A percentile compares a stretch with the other conserved stretches of the same genome.
Evolutionary conservation across 2,329 filamentous ascomycete species (phyloP).

Genomic region (Hypoxylon sp.): DNA sequence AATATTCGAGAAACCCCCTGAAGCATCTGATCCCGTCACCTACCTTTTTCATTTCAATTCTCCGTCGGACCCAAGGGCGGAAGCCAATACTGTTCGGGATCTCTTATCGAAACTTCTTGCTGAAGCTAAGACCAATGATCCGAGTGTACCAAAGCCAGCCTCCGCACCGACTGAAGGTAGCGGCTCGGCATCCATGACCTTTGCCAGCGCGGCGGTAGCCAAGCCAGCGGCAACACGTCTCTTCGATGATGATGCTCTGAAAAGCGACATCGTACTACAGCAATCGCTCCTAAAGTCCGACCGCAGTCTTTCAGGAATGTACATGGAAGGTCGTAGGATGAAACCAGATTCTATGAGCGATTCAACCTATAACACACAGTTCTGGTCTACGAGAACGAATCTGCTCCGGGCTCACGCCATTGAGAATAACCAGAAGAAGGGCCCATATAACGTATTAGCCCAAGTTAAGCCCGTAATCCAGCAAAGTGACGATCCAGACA

Average conservation of each 20-base stretch:
- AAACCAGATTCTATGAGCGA: constrained; percentile 86
- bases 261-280: constrained; percentile 81
- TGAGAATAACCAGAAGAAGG: constrained; percentile 84
- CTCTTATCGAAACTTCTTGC: constrained; percentile 81
- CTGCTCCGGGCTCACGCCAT: constrained; percentile 90
- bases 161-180: constrained; percentile 51
- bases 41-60: constrained; percentile 94
- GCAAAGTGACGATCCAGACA: constrained; percentile 43
- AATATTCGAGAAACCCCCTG: constrained; percentile 77
- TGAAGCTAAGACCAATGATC: constrained; percentile 67
- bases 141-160: constrained; percentile 58
- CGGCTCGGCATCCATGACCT: constrained; percentile 76
- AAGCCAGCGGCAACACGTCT: constrained; percentile 67
- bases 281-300: constrained; percentile 88
- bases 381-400: constrained; percentile 91
- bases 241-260: constrained; percentile 84
- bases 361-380: constrained; percentile 85
- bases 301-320: constrained; percentile 78
- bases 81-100: constrained; percentile 88
- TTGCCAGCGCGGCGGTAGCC: constrained; percentile 73
- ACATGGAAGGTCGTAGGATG: constrained; percentile 81
- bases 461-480: constrained; percentile 84
- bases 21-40: constrained; percentile 67
- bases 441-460: constrained; percentile 92
- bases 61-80: constrained; percentile 73